Evolutionary conservation across 495 filamentous ascomycete species (phyloP).

Genomic region (Friedmanniomyces endolithicus): DNA sequence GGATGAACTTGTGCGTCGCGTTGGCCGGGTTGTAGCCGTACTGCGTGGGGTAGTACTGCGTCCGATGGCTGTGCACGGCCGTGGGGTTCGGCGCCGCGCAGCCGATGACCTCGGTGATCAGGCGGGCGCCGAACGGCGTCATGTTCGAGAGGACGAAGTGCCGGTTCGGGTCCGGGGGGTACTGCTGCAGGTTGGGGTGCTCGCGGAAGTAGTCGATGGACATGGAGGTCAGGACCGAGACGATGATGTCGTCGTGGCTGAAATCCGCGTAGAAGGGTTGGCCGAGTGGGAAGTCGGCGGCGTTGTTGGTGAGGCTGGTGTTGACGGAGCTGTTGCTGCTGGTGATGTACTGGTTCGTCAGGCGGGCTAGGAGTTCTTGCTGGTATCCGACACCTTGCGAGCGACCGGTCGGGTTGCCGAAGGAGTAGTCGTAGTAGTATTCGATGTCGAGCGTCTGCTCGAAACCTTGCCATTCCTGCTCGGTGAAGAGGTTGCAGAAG

Average conservation of each 20-base stretch:
- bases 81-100: constrained; percentile 24
- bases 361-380: constrained; percentile 33
- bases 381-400: constrained; percentile 34
- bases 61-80: constrained; percentile 19
- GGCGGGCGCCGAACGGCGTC: constrained; percentile 32
- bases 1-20: constrained; percentile 32
- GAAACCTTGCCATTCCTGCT: constrained; percentile 33
- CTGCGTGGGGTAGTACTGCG: constrained; percentile 27
- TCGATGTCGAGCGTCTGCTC: constrained; percentile 32
- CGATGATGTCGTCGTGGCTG: constrained; percentile 38
- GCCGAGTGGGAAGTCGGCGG: constrained; percentile 33
- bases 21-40: constrained; percentile 31
- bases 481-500: constrained; percentile 33
- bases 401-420: constrained; percentile 31
- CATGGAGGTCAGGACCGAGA: constrained; percentile 35
- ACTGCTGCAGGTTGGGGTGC: constrained; percentile 25
- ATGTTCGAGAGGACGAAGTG: constrained; percentile 29
- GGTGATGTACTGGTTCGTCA: constrained; percentile 29
- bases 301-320: constrained; percentile 32
- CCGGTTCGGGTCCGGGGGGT: constrained; percentile 28
- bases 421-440: constrained; percentile 34
- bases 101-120: constrained; percentile 33
- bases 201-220: constrained; percentile 33
- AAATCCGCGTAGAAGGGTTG: constrained; percentile 38
- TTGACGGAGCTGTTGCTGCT: constrained; percentile 31